Base-by-base conservation (phyloP, 768 basidiomycete species). In the Tylopilus balloui region DNA sequence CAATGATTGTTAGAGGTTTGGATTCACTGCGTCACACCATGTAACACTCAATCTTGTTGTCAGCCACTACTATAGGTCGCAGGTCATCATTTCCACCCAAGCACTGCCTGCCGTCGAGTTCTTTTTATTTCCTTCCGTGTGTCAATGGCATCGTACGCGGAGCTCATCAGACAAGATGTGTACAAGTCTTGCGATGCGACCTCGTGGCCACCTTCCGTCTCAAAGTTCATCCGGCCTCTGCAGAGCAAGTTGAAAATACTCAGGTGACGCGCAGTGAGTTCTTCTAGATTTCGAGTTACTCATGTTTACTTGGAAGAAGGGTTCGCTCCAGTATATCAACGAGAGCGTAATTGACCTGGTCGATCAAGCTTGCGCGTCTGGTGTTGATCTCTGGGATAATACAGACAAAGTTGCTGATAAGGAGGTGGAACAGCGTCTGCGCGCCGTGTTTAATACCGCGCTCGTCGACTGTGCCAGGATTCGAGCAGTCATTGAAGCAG, bases 381-480 rank as follows among this genome's bases (percentile, higher is more conserved):
- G 25, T 24, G 14, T 3, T 9, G 23, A 25, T 25, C 23, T 39
- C 38, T 38, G 37, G 37, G 37, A 38, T 14, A 38, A 6, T 14
- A n/a, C 23, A 8, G 38, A 39, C 14, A 11, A 15, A 8, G 4
- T 31, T 3, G 17, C 29, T 9, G 37, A 40, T 14, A 19, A 35
- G 4, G 38, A 28, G 1, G 12, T 12, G n/a, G 6, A 31, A 23
- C 32, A 45, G 3, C 42, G 32, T 12, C 17, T 53, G 7, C 37
- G 20, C 14, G 25, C n/a, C 11, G 32, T 40, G 13, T 45, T 50
- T 12, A 35, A 52, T 12, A 28, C 20, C 2, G 42, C 39, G 12
- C 48, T 53, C 14, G 20, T 40, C 1, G 52, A 50, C 19, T 51
- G 52, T 6, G 43, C 43, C 23, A 41, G 52, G 28, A 41, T 53